Base-by-base conservation (phyloP, 106 monocot genomes). In the Allium fistulosum region DNA sequence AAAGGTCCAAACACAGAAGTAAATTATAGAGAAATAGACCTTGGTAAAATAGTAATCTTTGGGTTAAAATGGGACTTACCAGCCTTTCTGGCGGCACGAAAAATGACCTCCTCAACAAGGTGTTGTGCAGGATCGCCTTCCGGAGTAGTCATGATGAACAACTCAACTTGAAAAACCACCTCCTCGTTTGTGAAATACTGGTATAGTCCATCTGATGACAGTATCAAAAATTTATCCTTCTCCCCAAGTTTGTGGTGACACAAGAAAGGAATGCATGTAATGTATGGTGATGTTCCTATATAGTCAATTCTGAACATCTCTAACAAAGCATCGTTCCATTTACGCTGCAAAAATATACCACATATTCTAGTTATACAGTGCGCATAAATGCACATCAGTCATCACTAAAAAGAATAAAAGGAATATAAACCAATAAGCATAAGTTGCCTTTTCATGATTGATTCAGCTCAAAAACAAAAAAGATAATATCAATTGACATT, bases 231-330 rank as follows among this genome's bases (percentile, higher is more conserved):
- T 55, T 59, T 83, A 58, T 95, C 94, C 58, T 45, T 71, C 1
- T 79, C 66, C 18, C 85, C 68, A 8, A 95, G 76, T 49, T 52
- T 71, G 55, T 91, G 81, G 72, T 95, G 91, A 62, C 67, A 73
- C 11, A 95, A 88, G 17, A 76, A 85, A 10, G 94, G 94, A 46
- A 59, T 80, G 81, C 94, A 94, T 8, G 80, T 72, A 71, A 94
- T 82, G 84, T 94, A 94, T 7, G 94, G 90, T 4, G 87, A 82
- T 8, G 79, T 81, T 17, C 94, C 94, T 8, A 95, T 75, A 15
- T 95, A 95, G 66, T 88, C 85, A 11, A 95, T 83, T 76, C 87
- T 80, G 79, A 95, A 95, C 87, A 88, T 77, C 79, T 95, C 91
- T 9, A 95, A 75, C 4, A 95, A 77, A 4, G 94, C 94, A 63